phyloP scores from a whole-genome alignment of 2,329 filamentous ascomycete genomes.

The Hysterium pulicare region DNA sequence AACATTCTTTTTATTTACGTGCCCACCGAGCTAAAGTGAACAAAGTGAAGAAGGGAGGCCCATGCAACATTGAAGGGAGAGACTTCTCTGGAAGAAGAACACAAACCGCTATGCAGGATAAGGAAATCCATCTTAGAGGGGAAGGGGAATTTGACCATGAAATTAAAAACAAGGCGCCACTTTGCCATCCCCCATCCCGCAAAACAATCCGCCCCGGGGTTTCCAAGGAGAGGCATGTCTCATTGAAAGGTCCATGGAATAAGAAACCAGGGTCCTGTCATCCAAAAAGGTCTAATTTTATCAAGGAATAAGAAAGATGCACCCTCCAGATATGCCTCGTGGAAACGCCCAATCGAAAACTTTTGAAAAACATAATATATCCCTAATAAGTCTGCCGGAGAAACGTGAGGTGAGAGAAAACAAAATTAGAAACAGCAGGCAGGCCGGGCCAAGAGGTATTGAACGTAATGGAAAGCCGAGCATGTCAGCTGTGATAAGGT shows the following conservation, averaged over 20 bases:
- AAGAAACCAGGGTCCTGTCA: conserved; percentile 17
- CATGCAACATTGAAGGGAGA: conserved; percentile 6
- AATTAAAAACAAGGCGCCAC: conserved; percentile 27
- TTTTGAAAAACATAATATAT: conserved; percentile 24
- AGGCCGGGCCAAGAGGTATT: no score
- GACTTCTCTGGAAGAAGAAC: conserved; percentile 8
- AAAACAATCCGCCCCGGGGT: conserved; percentile 13
- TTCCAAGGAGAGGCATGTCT: conserved; percentile 24
- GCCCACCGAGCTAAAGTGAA: conserved; percentile 1
- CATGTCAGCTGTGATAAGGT: conserved; percentile 3
- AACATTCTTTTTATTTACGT: conserved; percentile 20
- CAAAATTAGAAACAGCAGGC: not conserved
- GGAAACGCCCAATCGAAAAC: conserved; percentile 27
- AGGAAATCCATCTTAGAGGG: conserved; percentile 9
- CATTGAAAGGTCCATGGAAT: conserved; percentile 22
- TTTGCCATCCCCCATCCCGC: conserved; percentile 21
- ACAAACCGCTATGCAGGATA: conserved; percentile 27
- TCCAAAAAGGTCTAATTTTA: conserved; percentile 4
- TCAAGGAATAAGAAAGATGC: conserved; percentile 4
- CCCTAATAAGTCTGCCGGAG: conserved; percentile 13
- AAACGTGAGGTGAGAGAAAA: conserved; percentile 2
- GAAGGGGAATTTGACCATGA: conserved; percentile 8
- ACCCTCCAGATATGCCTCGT: conserved; percentile 4
- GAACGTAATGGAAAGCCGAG: no score
- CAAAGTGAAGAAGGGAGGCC: conserved; percentile 3